A percentile compares a stretch with the other conserved stretches of the same genome.
Conservation (phyloP, 768 basidiomycete genomes). For the Hemileccinum rubropunctum region DNA sequence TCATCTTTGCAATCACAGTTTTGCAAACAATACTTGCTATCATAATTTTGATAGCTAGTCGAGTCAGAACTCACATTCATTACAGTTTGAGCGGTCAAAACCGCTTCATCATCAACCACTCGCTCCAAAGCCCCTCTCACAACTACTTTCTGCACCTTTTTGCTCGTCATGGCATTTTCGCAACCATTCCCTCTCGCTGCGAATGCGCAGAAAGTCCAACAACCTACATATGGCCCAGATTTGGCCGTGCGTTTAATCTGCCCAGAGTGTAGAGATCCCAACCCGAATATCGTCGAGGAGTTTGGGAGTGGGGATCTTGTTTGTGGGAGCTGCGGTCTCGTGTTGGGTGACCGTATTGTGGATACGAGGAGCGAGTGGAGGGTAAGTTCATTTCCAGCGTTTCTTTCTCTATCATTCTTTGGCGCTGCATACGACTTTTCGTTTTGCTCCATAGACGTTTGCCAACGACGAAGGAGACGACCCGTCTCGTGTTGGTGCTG, state of each 20-base stretch:
- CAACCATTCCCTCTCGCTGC: conserved; percentile 81
- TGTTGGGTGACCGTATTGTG: conserved; percentile 93
- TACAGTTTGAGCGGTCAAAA: conserved; percentile 16
- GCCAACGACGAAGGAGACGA: conserved; percentile 99
- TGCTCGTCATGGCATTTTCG: conserved; percentile 54
- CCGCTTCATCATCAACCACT: conserved; percentile 13
- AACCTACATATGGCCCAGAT: conserved; percentile 73
- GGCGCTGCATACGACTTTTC: conserved; percentile 22
- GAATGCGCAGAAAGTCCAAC: conserved; percentile 44
- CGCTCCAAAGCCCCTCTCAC: conserved; percentile 21
- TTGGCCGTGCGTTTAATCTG: conserved; percentile 88
- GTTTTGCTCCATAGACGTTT: conserved; percentile 69
- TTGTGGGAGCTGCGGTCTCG: conserved; percentile 89
- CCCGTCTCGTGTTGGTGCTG: conserved; percentile 98
- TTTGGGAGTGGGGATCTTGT: conserved; percentile 98
- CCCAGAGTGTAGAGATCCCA: conserved; percentile 92
- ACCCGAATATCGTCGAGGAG: conserved; percentile 95
- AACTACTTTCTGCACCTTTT: conserved; percentile 1
- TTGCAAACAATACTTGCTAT: conserved; percentile 6
- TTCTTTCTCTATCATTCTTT: conserved; percentile 13
- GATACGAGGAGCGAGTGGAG: conserved; percentile 99
- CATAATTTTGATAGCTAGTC: conserved; percentile 18
- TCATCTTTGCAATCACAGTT: conserved; percentile 7
- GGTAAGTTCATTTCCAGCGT: conserved; percentile 50
- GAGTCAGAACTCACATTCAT: conserved; percentile 25